Evolutionary conservation across 148 eudicot genomes (phyloP), one percentile per base, ranked within the genome.

Genomic region (Chenopodium formosanum): DNA sequence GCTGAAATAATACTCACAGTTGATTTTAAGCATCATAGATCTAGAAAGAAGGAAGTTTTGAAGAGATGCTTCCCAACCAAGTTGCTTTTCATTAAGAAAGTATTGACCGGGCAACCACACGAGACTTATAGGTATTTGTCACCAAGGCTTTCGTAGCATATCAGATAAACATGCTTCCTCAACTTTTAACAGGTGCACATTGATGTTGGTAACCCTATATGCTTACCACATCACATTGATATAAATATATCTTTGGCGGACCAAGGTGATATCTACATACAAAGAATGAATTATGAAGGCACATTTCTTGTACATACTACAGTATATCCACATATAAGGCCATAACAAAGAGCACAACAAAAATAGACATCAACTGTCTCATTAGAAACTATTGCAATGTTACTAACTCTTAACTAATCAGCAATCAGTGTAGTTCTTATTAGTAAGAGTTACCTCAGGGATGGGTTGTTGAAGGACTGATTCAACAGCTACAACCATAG

Each of bases 401-500:
- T 16, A 22, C n/a, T 11, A 77, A 23, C 44, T 32, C 70, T 68
- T 25, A 83, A 47, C 50, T 48, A 58, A 69, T 52, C 63, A 75
- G 31, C 25, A 9, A 17, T 20, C 16, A n/a, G 14, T n/a, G 9
- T 22, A 7, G 60, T 67, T 70, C 50, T 40, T 29, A 58, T 46
- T 14, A 22, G 47, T 78, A 74, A 32, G 75, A 60, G 80, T 79
- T 88, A 93, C 98, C 93, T 95, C 85, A 29, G 98, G 97, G 82
- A 95, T 87, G 29, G 97, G 90, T 73, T 89, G 87, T 74, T 95
- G 88, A 85, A 93, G 88, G 22, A 95, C 97, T 70, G 98, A 93
- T 88, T 95, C 98, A 73, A 95, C 97, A 78, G 97, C 98, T 69
- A 93, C 88, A 78, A 95, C 89, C 97, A 95, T 95, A 78, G 98